Percentiles rank a stretch among this genome's conserved stretches.
Conservation (phyloP, 768 basidiomycete species). For the Fistulinella prunicolor region DNA sequence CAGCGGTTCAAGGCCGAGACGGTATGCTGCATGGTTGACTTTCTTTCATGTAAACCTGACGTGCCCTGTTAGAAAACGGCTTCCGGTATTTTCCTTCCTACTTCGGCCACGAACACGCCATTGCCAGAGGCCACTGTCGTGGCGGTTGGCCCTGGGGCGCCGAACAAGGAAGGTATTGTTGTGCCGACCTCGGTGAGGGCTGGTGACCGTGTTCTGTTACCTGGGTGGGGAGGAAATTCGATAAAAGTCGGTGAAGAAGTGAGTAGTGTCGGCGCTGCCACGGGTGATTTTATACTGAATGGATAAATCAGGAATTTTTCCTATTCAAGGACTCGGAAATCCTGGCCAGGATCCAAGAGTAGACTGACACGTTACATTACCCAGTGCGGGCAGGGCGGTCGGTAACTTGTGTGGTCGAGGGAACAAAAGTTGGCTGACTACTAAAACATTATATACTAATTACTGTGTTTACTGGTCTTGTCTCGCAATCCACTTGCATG, state of each 20-base stretch:
- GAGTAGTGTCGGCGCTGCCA: constrained; percentile 28
- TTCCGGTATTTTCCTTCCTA: constrained; percentile 92
- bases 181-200: constrained; percentile 75
- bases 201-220: constrained; percentile 90
- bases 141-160: constrained; percentile 93
- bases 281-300: constrained; percentile 2
- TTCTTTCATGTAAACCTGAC: not conserved
- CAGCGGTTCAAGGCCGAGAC: constrained; percentile 97
- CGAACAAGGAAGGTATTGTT: constrained; percentile 77
- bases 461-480: constrained; percentile 16
- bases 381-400: too few species aligned
- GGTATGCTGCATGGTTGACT: constrained; percentile 53
- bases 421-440: constrained; percentile 9
- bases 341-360: constrained; percentile 94
- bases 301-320: constrained; percentile 73
- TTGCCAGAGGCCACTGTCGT: constrained; percentile 98
- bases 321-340: constrained; percentile 95
- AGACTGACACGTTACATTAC: constrained; percentile 22
- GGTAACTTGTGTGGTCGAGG: not conserved
- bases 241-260: constrained; percentile 98
- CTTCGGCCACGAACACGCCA: constrained; percentile 76
- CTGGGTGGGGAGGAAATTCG: constrained; percentile 93
- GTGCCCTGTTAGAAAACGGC: constrained; percentile 84
- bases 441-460: constrained; percentile 19
- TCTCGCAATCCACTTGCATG: not conserved